Evolutionary conservation across 2,329 filamentous ascomycete species (phyloP), one percentile per base, ranked within the genome.

Genomic region (Aquanectria penicillioides): DNA sequence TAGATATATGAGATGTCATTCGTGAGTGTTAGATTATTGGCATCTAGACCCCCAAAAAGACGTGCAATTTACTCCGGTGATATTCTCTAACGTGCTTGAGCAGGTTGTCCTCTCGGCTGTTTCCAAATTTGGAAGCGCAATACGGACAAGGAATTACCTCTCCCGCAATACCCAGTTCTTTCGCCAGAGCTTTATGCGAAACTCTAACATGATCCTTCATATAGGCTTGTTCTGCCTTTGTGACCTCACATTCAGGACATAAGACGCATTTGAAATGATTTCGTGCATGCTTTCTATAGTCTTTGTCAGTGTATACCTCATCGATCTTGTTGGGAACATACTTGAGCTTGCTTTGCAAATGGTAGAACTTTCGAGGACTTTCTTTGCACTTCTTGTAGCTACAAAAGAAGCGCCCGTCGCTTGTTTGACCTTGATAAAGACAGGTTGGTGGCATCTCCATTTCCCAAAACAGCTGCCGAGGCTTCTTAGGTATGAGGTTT

Each of bases 121-220:
- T 46, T 15, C 18, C 10, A 8, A 54, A 23, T 8, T 11, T 3
- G 4, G 10, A 15, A 15, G 2, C 10, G 18, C 51, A 54, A 23
- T 26, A 17, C 8, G 22, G 15, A 3, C 51, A 54, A 6, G 3
- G 2, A 6, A 54, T 5, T n/a, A 33, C 22, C n/a, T 9, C 18
- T 11, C 8, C 9, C 17, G 34, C 13, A 25, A 54, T 47, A 11
- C 51, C 40, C 10, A 54, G 41, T 5, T 7, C 12, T 6, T 25
- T 26, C 25, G 41, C 51, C 20, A 54, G 18, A 11, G 6, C 5
- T 7, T 13, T 17, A 29, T 54, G 51, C 5, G 12, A 9, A n/a
- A 47, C 13, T 12, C 51, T 40, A 23, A 55, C 43, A n/a, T 55
- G 51, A 1, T 48, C 33, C 25, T 12, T 47, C 51, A 55, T 55